These are phyloP conservation scores for Thielaviopsis punctulata DNA, from an alignment of 2,329 filamentous ascomycete genomes.

Conservation along the genomic window DNA sequence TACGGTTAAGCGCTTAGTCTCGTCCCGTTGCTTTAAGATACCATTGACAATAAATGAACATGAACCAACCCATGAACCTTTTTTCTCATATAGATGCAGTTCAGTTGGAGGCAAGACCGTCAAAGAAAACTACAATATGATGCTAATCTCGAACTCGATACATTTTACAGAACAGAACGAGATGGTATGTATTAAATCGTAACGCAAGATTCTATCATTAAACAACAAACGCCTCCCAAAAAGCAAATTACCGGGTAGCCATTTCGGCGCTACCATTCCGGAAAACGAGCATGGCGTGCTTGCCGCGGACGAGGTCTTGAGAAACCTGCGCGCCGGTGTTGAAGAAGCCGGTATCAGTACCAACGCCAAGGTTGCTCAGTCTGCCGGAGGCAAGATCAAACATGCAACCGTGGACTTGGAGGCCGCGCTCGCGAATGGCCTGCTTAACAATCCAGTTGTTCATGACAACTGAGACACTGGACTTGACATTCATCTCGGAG, in stretches of 20 bases:
- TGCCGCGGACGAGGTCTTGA: slow-evolving; percentile 27
- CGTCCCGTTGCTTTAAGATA: neutral
- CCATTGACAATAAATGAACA: neutral
- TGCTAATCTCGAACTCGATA: too few relatives aligned
- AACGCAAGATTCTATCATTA: neutral
- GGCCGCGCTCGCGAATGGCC: slow-evolving; percentile 49
- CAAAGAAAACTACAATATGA: neutral
- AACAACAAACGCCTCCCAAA: neutral
- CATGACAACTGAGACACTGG: slow-evolving; percentile 49
- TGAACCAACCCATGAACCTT: neutral
- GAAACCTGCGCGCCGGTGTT: slow-evolving; percentile 13
- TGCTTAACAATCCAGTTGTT: slow-evolving; percentile 52
- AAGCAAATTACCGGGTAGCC: slow-evolving; percentile 15
- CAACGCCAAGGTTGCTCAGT: slow-evolving; percentile 30
- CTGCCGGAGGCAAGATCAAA: slow-evolving; percentile 43
- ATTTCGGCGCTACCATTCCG: slow-evolving; percentile 23
- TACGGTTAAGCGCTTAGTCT: slow-evolving; percentile 32
- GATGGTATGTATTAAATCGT: neutral
- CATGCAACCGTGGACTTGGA: slow-evolving; percentile 62
- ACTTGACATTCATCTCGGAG: slow-evolving; percentile 60
- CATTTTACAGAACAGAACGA: too few relatives aligned
- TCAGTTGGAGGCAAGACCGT: too few relatives aligned
- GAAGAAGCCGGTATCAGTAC: slow-evolving; percentile 19
- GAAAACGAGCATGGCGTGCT: slow-evolving; percentile 35
- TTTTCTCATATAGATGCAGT: too few relatives aligned